Conservation (phyloP, 148 eudicot species). For the Chenopodium suecicum region DNA sequence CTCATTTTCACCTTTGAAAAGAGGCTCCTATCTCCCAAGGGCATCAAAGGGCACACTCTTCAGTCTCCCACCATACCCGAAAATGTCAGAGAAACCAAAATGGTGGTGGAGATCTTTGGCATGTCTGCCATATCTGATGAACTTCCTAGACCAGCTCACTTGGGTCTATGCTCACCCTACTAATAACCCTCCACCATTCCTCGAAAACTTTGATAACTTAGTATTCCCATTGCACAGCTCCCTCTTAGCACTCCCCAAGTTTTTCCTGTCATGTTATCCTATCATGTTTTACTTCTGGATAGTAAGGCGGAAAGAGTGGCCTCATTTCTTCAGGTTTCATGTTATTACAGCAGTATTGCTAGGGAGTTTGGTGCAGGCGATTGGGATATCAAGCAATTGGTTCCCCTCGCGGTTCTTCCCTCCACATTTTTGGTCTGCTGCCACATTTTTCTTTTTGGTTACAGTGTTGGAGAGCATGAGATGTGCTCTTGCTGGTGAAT, state of each 20-base stretch:
- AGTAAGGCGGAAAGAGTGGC: conserved; percentile 75
- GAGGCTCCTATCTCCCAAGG: conserved; percentile 23
- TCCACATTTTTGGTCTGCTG: conserved; percentile 66
- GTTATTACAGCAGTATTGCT: conserved; percentile 66
- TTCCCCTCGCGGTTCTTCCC: conserved; percentile 59
- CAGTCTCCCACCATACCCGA: conserved; percentile 44
- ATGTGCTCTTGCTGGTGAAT: conserved; percentile 64
- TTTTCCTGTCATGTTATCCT: conserved; percentile 56
- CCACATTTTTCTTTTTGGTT: conserved; percentile 49
- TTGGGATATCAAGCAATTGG: conserved; percentile 66
- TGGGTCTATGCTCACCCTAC: conserved; percentile 78
- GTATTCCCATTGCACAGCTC: conserved; percentile 54
- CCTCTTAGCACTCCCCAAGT: conserved; percentile 51
- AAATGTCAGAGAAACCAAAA: conserved; percentile 59
- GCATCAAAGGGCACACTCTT: conserved; percentile 54
- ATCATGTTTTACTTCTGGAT: conserved; percentile 56
- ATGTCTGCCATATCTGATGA: conserved; percentile 72
- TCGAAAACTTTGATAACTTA: conserved; percentile 54
- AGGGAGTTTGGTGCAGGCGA: conserved; percentile 57
- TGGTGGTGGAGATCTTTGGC: conserved; percentile 89
- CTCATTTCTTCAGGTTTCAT: conserved; percentile 80
- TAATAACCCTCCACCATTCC: conserved; percentile 61
- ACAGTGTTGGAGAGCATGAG: conserved; percentile 55
- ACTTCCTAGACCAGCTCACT: conserved; percentile 51
- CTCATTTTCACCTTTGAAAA: conserved; percentile 1